Percentiles rank a stretch among this genome's conserved stretches.
Conservation (phyloP, 1,284 basidiomycete species). For the Malassezia equina region DNA sequence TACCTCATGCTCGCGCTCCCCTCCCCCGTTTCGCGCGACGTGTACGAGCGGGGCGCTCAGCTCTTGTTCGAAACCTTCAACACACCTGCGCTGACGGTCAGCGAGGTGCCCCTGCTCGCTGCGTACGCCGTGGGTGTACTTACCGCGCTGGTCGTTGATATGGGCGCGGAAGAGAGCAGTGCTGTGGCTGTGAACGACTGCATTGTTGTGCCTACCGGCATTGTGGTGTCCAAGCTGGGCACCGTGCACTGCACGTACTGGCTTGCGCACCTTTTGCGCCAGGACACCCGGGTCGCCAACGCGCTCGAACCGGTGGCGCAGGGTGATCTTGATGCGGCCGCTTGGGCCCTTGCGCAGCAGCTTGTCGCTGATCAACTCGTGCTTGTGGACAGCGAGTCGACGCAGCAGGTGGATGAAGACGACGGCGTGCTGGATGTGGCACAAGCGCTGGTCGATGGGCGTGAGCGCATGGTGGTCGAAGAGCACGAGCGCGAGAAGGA, state of each 20-base stretch:
- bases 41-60: slow-evolving; percentile 67
- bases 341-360: slow-evolving; percentile 26
- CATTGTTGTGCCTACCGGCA: slow-evolving; percentile 47
- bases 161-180: slow-evolving; percentile 66
- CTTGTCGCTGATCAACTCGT: slow-evolving; percentile 31
- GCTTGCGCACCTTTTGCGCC: slow-evolving; percentile 36
- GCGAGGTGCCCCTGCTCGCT: slow-evolving; percentile 74
- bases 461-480: slow-evolving; percentile 19
- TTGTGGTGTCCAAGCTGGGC: slow-evolving; percentile 30
- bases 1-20: slow-evolving; percentile 67
- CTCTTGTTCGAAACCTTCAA: slow-evolving; percentile 95
- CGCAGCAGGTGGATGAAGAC: slow-evolving; percentile 56
- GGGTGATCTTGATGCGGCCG: background rate
- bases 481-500: slow-evolving; percentile 33
- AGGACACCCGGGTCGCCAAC: slow-evolving; percentile 31
- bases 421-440: slow-evolving; percentile 63
- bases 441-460: slow-evolving; percentile 49
- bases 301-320: slow-evolving; percentile 26
- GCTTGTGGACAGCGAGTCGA: slow-evolving; percentile 9
- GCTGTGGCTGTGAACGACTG: slow-evolving; percentile 72
- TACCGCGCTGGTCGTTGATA: slow-evolving; percentile 72
- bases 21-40: slow-evolving; percentile 61
- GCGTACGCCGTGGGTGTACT: slow-evolving; percentile 70
- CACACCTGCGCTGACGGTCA: slow-evolving; percentile 68
- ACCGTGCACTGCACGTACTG: slow-evolving; percentile 36